A percentile compares a stretch with the other conserved stretches of the same genome.
phyloP scores from a whole-genome alignment of 768 basidiomycete genomes.

The Kwoniella bestiolae region DNA sequence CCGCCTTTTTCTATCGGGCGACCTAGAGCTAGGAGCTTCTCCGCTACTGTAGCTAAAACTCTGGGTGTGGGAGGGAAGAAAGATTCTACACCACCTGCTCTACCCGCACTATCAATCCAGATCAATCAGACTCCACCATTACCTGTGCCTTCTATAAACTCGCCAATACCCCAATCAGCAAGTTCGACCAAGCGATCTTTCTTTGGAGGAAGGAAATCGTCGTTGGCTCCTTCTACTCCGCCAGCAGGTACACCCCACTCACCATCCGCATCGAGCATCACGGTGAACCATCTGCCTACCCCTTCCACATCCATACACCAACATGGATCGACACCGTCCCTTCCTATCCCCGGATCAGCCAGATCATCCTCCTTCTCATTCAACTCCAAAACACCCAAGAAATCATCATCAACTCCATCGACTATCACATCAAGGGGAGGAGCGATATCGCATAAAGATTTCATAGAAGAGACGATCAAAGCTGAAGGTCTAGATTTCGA shows the following conservation, averaged over 20 bases:
- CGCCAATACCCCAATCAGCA: constrained; percentile 6
- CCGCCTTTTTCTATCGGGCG: constrained; percentile 29
- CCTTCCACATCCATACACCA: constrained; percentile 11
- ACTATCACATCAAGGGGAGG: neutral
- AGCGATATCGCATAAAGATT: constrained; percentile 44
- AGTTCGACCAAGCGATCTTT: constrained; percentile 18
- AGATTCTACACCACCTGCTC: constrained; percentile 11
- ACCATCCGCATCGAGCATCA: neutral
- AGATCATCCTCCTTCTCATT: constrained; percentile 46
- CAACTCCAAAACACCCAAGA: constrained; percentile 28
- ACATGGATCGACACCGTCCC: constrained; percentile 16
- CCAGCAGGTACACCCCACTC: constrained; percentile 7
- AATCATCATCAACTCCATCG: constrained; percentile 15
- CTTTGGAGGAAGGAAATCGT: constrained; percentile 21
- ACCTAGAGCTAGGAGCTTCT: constrained; percentile 43
- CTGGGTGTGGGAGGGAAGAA: constrained; percentile 24
- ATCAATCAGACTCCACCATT: constrained; percentile 17
- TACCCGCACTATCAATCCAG: constrained; percentile 32
- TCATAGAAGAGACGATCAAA: constrained; percentile 48
- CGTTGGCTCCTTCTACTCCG: constrained; percentile 13
- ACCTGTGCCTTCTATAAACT: constrained; percentile 9
- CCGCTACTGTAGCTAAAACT: constrained; percentile 37
- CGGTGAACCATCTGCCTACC: neutral
- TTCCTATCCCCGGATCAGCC: constrained; percentile 31
- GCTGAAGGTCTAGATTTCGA: constrained; percentile 52